A percentile compares a stretch with the other conserved stretches of the same genome.
These are phyloP conservation scores for Sugiyamaella marilandica DNA, from an alignment of 805 yeast genomes.

Conservation along the genomic window DNA sequence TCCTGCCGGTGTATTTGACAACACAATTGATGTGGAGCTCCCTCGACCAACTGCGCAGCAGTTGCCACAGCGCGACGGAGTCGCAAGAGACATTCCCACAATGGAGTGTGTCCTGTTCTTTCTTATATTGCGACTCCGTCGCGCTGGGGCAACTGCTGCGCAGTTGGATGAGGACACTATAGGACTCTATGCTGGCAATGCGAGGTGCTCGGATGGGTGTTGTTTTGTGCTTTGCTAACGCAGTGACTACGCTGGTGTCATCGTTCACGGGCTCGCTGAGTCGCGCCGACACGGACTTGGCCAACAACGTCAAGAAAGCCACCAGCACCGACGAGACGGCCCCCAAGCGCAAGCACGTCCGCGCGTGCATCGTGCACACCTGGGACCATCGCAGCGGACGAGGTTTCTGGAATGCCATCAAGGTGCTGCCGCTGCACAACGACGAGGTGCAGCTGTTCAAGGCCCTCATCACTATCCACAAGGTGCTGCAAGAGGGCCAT, in stretches of 20 bases:
- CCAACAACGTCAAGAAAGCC: constrained; percentile 69
- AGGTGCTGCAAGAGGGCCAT: constrained; percentile 98
- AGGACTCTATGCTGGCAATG: no score
- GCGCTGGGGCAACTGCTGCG: no score
- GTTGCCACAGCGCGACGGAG: no score
- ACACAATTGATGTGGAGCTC: no score
- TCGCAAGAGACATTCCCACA: no score
- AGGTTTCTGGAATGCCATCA: constrained; percentile 80
- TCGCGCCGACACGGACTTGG: constrained; percentile 36
- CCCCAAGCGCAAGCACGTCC: constrained; percentile 92
- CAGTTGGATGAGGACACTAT: no score
- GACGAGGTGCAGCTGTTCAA: constrained; percentile 85
- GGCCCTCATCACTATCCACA: constrained; percentile 78
- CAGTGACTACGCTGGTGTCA: constrained; percentile 10
- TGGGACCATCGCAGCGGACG: constrained; percentile 90
- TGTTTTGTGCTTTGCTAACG: background rate
- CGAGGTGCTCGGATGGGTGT: no score
- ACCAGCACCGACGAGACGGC: constrained; percentile 82
- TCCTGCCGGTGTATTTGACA: no score
- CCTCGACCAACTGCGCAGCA: no score
- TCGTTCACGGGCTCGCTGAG: constrained; percentile 24
- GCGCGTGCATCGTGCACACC: constrained; percentile 91
- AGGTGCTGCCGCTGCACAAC: constrained; percentile 69
- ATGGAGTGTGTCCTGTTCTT: no score
- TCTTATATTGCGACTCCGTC: no score